A percentile compares a stretch with the other conserved stretches of the same genome.
These are phyloP conservation scores for Pseudogymnoascus sp. DNA, from an alignment of 2,329 filamentous ascomycete genomes.

Conservation along the genomic window DNA sequence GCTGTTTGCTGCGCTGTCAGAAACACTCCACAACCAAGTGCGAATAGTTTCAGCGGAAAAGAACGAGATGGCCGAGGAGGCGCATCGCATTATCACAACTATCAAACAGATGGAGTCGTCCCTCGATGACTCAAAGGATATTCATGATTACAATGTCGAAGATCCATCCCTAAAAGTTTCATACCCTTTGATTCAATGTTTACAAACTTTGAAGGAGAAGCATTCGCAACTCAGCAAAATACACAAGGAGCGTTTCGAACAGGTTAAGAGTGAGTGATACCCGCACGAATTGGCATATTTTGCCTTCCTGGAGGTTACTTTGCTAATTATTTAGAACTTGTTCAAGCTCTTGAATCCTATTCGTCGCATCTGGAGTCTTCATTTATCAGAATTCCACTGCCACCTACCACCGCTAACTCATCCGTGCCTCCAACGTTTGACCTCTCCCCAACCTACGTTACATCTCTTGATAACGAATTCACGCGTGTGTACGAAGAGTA, in stretches of 20 bases:
- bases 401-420: slow-evolving; percentile 70
- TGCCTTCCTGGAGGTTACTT: slow-evolving; percentile 15
- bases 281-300: background rate
- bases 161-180: slow-evolving; percentile 68
- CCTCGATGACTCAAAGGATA: slow-evolving; percentile 66
- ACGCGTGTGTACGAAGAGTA: slow-evolving; percentile 96
- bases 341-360: slow-evolving; percentile 88
- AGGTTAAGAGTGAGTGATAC: slow-evolving; percentile 72
- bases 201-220: slow-evolving; percentile 78
- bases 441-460: slow-evolving; percentile 82
- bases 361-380: slow-evolving; percentile 88
- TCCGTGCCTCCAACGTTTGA: slow-evolving; percentile 79
- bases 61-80: slow-evolving; percentile 82
- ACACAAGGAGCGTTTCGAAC: slow-evolving; percentile 87
- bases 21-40: slow-evolving; percentile 85
- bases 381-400: slow-evolving; percentile 78
- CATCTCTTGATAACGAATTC: slow-evolving; percentile 82
- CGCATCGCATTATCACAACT: slow-evolving; percentile 71
- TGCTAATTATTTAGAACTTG: slow-evolving; percentile 59
- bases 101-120: slow-evolving; percentile 94
- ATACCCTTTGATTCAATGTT: slow-evolving; percentile 72
- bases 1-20: slow-evolving; percentile 87
- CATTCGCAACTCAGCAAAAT: slow-evolving; percentile 70
- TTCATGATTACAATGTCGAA: slow-evolving; percentile 57
- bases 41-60: slow-evolving; percentile 81